Evolutionary conservation across 352 stramenopile genomes (phyloP).

Genomic region (Phytophthora lateralis): DNA sequence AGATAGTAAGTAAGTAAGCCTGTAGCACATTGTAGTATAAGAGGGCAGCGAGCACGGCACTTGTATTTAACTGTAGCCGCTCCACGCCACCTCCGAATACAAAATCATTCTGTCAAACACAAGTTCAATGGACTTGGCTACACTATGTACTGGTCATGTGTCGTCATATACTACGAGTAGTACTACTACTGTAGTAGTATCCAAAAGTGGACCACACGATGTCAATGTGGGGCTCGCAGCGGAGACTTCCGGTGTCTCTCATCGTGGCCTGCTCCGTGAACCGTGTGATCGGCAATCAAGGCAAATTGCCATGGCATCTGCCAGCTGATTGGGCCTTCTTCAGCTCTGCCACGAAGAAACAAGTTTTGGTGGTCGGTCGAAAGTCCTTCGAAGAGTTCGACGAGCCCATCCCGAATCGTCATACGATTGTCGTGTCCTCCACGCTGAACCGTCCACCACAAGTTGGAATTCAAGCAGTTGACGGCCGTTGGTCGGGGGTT

Average conservation of each 20-base stretch:
- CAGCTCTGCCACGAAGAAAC: slow-evolving; percentile 46
- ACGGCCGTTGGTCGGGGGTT: slow-evolving; percentile 26
- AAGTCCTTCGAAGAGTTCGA: slow-evolving; percentile 63
- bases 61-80: slow-evolving; percentile 38
- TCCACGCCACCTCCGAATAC: slow-evolving; percentile 31
- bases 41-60: slow-evolving; percentile 24
- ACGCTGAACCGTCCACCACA: slow-evolving; percentile 13
- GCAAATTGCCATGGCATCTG: slow-evolving; percentile 62
- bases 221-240: not conserved
- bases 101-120: slow-evolving; percentile 16
- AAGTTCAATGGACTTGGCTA: not conserved
- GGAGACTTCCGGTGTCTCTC: slow-evolving; percentile 53
- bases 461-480: slow-evolving; percentile 3
- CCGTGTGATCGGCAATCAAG: slow-evolving; percentile 61
- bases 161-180: no score
- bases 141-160: slow-evolving; percentile 6
- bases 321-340: slow-evolving; percentile 80
- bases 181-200: no score
- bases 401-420: slow-evolving; percentile 46
- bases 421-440: slow-evolving; percentile 63
- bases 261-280: slow-evolving; percentile 77
- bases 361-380: slow-evolving; percentile 72
- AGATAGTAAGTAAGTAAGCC: slow-evolving; percentile 51
- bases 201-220: slow-evolving; percentile 20
- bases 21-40: slow-evolving; percentile 49